A percentile compares a stretch with the other conserved stretches of the same genome.
phyloP scores from a whole-genome alignment of 2,329 filamentous ascomycete species.

The Thielaviopsis musarum region DNA sequence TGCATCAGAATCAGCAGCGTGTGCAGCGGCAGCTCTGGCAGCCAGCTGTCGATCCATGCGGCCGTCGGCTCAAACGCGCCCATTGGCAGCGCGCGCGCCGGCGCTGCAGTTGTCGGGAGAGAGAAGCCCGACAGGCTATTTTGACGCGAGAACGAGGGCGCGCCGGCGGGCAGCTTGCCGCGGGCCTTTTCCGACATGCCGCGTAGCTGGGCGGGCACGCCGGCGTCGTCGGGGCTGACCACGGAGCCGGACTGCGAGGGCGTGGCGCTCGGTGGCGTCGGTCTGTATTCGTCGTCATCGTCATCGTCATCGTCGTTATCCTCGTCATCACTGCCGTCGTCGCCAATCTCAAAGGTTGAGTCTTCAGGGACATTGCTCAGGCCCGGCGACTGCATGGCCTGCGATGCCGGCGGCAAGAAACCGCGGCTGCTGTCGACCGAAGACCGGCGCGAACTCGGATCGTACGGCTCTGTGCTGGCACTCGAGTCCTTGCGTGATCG shows the following conservation, averaged over 20 bases:
- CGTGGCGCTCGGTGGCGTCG: constrained; percentile 46
- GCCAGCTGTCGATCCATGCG: constrained; percentile 83
- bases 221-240: constrained; percentile 51
- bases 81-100: constrained; percentile 18
- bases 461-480: constrained; percentile 31
- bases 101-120: neutral
- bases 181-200: constrained; percentile 96
- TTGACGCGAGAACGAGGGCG: constrained; percentile 70
- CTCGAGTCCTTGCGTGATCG: constrained; percentile 49
- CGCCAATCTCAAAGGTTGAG: constrained; percentile 73
- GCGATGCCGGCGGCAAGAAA: constrained; percentile 34
- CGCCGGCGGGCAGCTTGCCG: constrained; percentile 81
- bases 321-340: constrained; percentile 49
- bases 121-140: constrained; percentile 69
- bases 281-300: constrained; percentile 23
- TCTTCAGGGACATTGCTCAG: constrained; percentile 57
- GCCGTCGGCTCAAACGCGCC: constrained; percentile 62
- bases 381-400: constrained; percentile 28
- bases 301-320: constrained; percentile 26
- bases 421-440: constrained; percentile 54
- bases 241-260: constrained; percentile 52
- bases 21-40: constrained; percentile 79
- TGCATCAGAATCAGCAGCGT: constrained; percentile 65
- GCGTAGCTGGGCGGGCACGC: constrained; percentile 59
- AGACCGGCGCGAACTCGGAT: constrained; percentile 32